phyloP scores from a whole-genome alignment of 352 stramenopile species.

The Aphanomyces invadans region DNA sequence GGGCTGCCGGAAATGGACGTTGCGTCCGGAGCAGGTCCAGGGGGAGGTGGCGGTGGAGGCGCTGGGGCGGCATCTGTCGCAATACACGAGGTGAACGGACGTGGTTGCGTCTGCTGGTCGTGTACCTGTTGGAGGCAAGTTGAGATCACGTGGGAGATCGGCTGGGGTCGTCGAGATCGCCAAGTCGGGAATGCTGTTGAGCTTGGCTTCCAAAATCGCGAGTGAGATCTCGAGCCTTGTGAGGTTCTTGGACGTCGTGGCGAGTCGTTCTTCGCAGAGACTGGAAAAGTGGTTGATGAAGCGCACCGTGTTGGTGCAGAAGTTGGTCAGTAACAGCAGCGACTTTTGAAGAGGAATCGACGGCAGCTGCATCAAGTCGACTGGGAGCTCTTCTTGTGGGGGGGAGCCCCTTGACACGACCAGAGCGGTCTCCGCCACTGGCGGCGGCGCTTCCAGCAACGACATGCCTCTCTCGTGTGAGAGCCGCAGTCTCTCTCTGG shows the following conservation, averaged over 20 bases:
- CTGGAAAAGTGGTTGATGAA: slow-evolving; percentile 83
- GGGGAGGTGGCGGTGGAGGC: slow-evolving; percentile 31
- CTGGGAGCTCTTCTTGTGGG: slow-evolving; percentile 41
- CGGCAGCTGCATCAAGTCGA: slow-evolving; percentile 71
- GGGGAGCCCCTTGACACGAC: slow-evolving; percentile 3
- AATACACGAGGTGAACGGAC: background rate
- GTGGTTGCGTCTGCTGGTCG: background rate
- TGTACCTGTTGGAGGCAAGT: slow-evolving; percentile 9
- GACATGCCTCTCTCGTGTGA: background rate
- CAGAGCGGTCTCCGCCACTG: slow-evolving; percentile 1
- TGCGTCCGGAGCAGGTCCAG: slow-evolving; percentile 18
- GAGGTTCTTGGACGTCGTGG: slow-evolving; percentile 57
- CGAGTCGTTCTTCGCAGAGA: slow-evolving; percentile 76
- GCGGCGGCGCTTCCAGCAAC: slow-evolving; percentile 4
- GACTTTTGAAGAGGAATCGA: slow-evolving; percentile 68
- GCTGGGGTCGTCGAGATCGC: slow-evolving; percentile 32
- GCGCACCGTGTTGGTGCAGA: slow-evolving; percentile 74
- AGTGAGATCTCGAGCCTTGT: slow-evolving; percentile 78
- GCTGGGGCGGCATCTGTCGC: slow-evolving; percentile 29
- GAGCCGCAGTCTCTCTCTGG: background rate
- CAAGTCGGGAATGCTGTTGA: slow-evolving; percentile 77
- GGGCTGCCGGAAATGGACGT: background rate
- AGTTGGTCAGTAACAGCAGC: slow-evolving; percentile 81
- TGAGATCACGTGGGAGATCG: slow-evolving; percentile 8
- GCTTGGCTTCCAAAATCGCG: slow-evolving; percentile 77